These are phyloP conservation scores for Chytridium lagenaria DNA, from an alignment of 371 early-diverging fungal genomes.

Conservation along the genomic window DNA sequence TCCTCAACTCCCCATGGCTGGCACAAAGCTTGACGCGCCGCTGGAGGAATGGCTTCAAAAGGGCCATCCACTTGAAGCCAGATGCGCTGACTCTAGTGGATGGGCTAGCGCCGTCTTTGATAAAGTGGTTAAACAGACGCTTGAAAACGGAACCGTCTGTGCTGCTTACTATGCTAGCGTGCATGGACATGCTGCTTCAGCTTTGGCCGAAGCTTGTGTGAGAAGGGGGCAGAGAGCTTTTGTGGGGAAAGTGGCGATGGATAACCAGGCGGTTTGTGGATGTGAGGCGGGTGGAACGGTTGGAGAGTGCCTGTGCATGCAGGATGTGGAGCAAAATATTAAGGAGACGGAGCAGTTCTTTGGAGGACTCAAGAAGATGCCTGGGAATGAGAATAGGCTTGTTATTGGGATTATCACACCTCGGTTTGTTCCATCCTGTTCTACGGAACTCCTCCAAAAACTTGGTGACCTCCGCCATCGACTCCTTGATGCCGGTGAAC, in stretches of 20 bases:
- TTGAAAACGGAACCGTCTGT: slow-evolving; percentile 74
- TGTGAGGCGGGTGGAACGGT: not conserved
- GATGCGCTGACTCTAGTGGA: slow-evolving; percentile 58
- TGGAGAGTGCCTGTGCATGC: slow-evolving; percentile 73
- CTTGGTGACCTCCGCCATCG: slow-evolving; percentile 61
- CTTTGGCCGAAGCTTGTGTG: slow-evolving; percentile 71
- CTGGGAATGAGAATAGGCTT: slow-evolving; percentile 23
- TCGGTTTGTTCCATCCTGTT: slow-evolving; percentile 87
- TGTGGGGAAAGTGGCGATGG: slow-evolving; percentile 95
- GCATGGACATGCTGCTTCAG: slow-evolving; percentile 71
- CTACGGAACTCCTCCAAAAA: slow-evolving; percentile 67
- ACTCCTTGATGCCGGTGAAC: slow-evolving; percentile 47
- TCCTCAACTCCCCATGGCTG: slow-evolving; percentile 87
- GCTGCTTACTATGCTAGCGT: slow-evolving; percentile 90
- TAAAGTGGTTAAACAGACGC: slow-evolving; percentile 65
- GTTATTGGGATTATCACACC: slow-evolving; percentile 86
- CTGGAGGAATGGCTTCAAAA: slow-evolving; percentile 86
- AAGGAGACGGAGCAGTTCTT: slow-evolving; percentile 60
- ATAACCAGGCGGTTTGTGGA: slow-evolving; percentile 59
- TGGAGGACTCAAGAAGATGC: not conserved
- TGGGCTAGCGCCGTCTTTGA: slow-evolving; percentile 71
- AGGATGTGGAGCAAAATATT: slow-evolving; percentile 65
- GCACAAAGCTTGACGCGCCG: slow-evolving; percentile 88
- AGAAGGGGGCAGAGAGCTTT: slow-evolving; percentile 84
- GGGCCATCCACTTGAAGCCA: slow-evolving; percentile 82